Base-by-base conservation (phyloP, 169 alveolate genomes). In the Eimeria necatrix region DNA sequence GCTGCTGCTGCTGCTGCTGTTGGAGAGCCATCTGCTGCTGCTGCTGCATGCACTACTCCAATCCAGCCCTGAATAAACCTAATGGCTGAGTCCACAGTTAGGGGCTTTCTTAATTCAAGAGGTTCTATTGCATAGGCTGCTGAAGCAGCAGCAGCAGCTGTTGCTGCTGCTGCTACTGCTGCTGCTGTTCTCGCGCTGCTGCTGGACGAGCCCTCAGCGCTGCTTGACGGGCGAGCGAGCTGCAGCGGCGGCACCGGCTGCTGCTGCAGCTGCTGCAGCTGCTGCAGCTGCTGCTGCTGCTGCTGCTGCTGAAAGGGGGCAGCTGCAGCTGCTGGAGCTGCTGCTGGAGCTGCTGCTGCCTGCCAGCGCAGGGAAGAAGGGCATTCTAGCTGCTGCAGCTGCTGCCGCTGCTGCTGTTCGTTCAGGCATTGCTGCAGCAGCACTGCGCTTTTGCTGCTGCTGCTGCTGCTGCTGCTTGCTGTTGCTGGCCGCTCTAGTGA, bases 251-350 rank as follows among this genome's bases (percentile, higher is more conserved):
- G 76, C 76, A 64, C 20, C 64, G 64, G 64, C 64, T 56, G 64
- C n/a, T n/a, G n/a, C n/a, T n/a, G n/a, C n/a, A n/a, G n/a, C n/a
- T 64, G 76, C 14, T 14, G 76, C 76, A 14, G 76, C 26, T 9
- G 76, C 76, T 64, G 76, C 26, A 10, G 76, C 76, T 9, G 76
- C 76, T 64, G 76, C 76, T 64, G 76, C 76, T 64, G 76, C 26
- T 64, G 26, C 76, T 9, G 76, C 76, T 9, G 76, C 41, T 20
- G 20, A 14, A 8, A 56, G 64, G 64, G 14, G 64, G 14, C 64
- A 56, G 64, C 64, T 56, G 64, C 20, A 56, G 64, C 64, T 56
- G 14, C 8, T 56, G 64, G 64, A 8, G 64, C 64, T 56, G 64
- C 64, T 56, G 64, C 64, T 56, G 8, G 64, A 9, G 64, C 64